Percentiles rank a stretch among this genome's conserved stretches.
phyloP scores from a whole-genome alignment of 306 rosid genomes.

The Abrus pulchellus region DNA sequence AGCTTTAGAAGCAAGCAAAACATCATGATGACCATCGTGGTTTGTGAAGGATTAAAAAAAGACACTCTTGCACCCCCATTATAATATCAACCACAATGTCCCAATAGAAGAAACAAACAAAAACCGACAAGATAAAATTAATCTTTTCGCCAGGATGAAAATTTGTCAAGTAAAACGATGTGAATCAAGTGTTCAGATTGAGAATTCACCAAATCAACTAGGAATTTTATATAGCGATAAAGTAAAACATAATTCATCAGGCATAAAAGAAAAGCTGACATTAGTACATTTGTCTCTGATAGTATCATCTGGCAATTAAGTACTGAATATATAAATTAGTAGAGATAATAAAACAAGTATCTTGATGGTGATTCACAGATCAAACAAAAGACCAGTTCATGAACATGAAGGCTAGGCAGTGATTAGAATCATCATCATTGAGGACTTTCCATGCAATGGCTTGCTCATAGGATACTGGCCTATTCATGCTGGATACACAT shows the following conservation, averaged over 20 bases:
- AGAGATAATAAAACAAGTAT: constrained; percentile 12
- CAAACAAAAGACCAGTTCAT: constrained; percentile 93
- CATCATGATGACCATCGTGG: constrained; percentile 20
- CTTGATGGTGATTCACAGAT: constrained; percentile 25
- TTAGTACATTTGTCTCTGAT: constrained; percentile 51
- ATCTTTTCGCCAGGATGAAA: background rate
- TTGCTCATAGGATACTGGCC: constrained; percentile 89
- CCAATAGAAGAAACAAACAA: background rate
- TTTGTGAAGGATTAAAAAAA: background rate
- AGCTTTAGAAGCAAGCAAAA: constrained; percentile 49
- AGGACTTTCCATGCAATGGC: constrained; percentile 96
- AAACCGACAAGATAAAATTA: background rate
- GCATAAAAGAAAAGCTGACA: constrained; percentile 47
- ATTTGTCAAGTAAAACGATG: background rate
- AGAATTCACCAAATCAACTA: constrained; percentile 2
- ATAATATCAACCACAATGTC: background rate
- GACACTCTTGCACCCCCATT: background rate
- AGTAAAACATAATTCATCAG: constrained; percentile 17
- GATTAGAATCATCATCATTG: constrained; percentile 87
- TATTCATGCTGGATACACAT: constrained; percentile 90
- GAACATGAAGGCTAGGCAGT: constrained; percentile 95
- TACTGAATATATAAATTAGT: constrained; percentile 52
- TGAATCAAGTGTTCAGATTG: no score
- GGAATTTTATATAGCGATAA: background rate
- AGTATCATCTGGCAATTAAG: constrained; percentile 45